Evolutionary conservation across 2,329 filamentous ascomycete genomes (phyloP).

Genomic region (Fonsecaea multimorphosa): DNA sequence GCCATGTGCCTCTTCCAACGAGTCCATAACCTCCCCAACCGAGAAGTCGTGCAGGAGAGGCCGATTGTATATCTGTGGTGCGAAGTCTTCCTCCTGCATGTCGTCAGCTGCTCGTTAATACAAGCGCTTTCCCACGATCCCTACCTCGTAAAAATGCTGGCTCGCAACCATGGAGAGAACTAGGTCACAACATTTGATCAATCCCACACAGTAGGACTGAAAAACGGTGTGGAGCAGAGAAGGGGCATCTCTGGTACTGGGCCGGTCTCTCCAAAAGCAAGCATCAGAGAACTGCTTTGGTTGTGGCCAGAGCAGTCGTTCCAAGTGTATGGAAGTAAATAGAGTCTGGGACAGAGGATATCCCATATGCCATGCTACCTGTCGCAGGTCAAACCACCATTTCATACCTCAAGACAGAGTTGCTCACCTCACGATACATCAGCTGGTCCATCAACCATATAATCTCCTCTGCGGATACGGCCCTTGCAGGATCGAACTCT

Average conservation of each 20-base stretch:
- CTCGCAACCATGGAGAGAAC: constrained; percentile 77
- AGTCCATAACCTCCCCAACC: constrained; percentile 60
- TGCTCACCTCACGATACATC: constrained; percentile 78
- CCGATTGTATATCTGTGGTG: constrained; percentile 86
- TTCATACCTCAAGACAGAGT: background rate
- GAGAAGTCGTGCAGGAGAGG: constrained; percentile 72
- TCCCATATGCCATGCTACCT: constrained; percentile 98
- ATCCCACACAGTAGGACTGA: constrained; percentile 81
- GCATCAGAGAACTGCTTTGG: constrained; percentile 69
- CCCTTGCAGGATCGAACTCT: constrained; percentile 73
- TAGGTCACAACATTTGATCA: constrained; percentile 81
- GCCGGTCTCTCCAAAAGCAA: constrained; percentile 58
- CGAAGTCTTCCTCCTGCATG: constrained; percentile 88
- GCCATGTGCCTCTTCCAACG: constrained; percentile 62
- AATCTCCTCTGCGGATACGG: constrained; percentile 76
- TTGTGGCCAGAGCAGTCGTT: constrained; percentile 75
- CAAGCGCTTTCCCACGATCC: constrained; percentile 35
- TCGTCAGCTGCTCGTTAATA: constrained; percentile 1
- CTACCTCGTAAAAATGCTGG: constrained; percentile 90
- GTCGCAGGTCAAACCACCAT: constrained; percentile 1
- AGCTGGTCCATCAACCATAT: constrained; percentile 94
- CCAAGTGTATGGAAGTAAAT: constrained; percentile 90
- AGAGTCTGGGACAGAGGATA: constrained; percentile 93
- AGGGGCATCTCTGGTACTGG: constrained; percentile 52
- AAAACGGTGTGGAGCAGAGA: constrained; percentile 62